A percentile compares a stretch with the other conserved stretches of the same genome.
phyloP scores from a whole-genome alignment of 2,329 filamentous ascomycete genomes.

The Sporothrix phasma region DNA sequence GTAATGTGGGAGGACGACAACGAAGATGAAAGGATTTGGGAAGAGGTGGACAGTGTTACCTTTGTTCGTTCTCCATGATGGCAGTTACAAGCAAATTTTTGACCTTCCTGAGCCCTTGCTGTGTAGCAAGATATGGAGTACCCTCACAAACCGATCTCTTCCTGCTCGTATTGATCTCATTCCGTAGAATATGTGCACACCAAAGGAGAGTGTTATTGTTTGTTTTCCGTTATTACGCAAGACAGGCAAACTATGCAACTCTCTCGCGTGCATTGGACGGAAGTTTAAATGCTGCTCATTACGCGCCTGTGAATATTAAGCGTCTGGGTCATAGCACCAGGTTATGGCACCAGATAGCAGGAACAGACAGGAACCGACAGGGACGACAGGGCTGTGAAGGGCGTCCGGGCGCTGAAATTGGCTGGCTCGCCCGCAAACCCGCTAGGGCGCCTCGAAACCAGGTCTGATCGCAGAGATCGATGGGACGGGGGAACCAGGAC shows the following conservation, averaged over 20 bases:
- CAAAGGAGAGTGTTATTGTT: too few species aligned
- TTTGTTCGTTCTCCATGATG: not conserved
- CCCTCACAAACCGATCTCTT: too few species aligned
- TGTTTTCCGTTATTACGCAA: too few species aligned
- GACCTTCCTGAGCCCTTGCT: too few species aligned
- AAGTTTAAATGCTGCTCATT: not conserved
- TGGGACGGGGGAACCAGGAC: conserved; percentile 6
- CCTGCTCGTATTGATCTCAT: too few species aligned
- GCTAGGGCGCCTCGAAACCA: conserved; percentile 7
- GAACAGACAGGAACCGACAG: too few species aligned
- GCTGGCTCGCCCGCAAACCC: not conserved
- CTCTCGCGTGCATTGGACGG: not conserved
- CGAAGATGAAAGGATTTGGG: too few species aligned
- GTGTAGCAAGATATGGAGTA: too few species aligned
- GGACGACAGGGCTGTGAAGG: not conserved
- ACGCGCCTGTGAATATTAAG: not conserved
- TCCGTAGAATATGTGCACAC: too few species aligned
- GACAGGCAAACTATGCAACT: not conserved
- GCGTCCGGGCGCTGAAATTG: not conserved
- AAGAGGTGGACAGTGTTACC: not conserved
- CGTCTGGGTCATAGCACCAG: too few species aligned
- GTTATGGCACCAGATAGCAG: not conserved
- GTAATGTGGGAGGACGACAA: not conserved
- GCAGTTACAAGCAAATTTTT: too few species aligned
- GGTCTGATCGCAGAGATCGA: conserved; percentile 16